Conservation (phyloP, 768 basidiomycete genomes). For the Russula earlei region DNA sequence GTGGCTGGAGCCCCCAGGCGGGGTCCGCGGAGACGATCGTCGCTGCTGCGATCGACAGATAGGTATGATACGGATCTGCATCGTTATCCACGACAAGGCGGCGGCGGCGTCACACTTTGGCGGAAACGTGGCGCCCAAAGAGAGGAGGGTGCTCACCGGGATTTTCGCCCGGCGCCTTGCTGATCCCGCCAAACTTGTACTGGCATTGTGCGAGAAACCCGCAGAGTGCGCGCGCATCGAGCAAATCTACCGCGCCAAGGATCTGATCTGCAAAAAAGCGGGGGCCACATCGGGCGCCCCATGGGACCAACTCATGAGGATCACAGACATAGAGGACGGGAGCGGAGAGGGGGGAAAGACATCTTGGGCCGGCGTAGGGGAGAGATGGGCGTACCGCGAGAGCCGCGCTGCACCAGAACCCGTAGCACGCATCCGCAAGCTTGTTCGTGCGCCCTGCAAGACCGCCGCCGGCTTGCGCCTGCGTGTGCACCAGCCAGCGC, state of each 20-base stretch:
- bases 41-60: slow-evolving; percentile 76
- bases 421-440: slow-evolving; percentile 86
- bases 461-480: slow-evolving; percentile 55
- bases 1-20: slow-evolving; percentile 45
- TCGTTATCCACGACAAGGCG: background rate
- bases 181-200: slow-evolving; percentile 82
- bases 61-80: slow-evolving; percentile 91
- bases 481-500: slow-evolving; percentile 72
- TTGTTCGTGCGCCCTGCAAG: slow-evolving; percentile 88
- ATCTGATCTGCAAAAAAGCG: slow-evolving; percentile 41
- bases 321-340: no score
- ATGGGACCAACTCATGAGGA: background rate
- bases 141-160: slow-evolving; percentile 45
- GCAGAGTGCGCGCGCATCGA: slow-evolving; percentile 48
- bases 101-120: no score
- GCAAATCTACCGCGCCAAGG: slow-evolving; percentile 47
- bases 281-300: background rate
- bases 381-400: slow-evolving; percentile 42
- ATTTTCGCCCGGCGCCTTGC: slow-evolving; percentile 69
- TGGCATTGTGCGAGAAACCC: slow-evolving; percentile 69
- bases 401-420: slow-evolving; percentile 88
- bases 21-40: slow-evolving; percentile 35
- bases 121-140: no score
- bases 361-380: no score
- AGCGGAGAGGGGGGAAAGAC: no score